Percentiles rank a stretch among this genome's conserved stretches.
These are phyloP conservation scores for Clavispora phyllophila DNA, from an alignment of 805 yeast species.

Conservation along the genomic window DNA sequence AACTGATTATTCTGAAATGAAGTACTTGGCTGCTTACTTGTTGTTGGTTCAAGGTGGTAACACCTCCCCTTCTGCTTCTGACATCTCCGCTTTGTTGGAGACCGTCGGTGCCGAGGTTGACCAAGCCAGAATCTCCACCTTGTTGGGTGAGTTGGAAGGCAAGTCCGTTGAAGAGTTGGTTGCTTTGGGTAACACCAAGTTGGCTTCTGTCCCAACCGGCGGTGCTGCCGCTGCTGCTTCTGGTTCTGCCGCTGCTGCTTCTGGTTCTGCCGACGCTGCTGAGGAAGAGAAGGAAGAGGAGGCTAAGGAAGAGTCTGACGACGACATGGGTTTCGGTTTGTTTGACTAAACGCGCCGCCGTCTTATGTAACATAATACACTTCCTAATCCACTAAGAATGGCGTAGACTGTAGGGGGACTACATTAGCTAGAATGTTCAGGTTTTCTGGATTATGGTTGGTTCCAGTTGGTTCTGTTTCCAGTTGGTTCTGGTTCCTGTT, in stretches of 20 bases:
- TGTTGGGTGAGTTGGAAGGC: slow-evolving; percentile 87
- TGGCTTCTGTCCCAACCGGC: slow-evolving; percentile 96
- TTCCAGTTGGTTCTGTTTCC: too few relatives aligned
- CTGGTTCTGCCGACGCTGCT: slow-evolving; percentile 65
- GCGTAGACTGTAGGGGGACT: too few relatives aligned
- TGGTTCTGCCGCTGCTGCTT: slow-evolving; percentile 68
- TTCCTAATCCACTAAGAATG: not conserved
- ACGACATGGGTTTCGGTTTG: slow-evolving; percentile 93
- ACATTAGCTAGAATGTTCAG: too few relatives aligned
- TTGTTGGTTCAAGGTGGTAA: slow-evolving; percentile 96
- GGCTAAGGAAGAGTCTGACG: slow-evolving; percentile 61
- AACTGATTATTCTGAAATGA: slow-evolving; percentile 83
- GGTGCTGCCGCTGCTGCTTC: slow-evolving; percentile 88
- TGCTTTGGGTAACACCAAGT: slow-evolving; percentile 92
- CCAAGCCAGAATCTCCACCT: slow-evolving; percentile 74
- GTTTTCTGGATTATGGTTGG: too few relatives aligned
- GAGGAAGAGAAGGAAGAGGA: slow-evolving; percentile 67
- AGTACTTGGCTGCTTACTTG: slow-evolving; percentile 99
- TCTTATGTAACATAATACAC: slow-evolving; percentile 2
- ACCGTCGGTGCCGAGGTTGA: slow-evolving; percentile 97
- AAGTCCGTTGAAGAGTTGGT: slow-evolving; percentile 85
- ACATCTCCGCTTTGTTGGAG: slow-evolving; percentile 81
- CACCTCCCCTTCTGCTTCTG: slow-evolving; percentile 89
- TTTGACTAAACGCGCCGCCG: slow-evolving; percentile 68
- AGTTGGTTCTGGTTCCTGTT: too few relatives aligned